phyloP scores from a whole-genome alignment of 2,329 filamentous ascomycete genomes.

The Fusarium newnesense region DNA sequence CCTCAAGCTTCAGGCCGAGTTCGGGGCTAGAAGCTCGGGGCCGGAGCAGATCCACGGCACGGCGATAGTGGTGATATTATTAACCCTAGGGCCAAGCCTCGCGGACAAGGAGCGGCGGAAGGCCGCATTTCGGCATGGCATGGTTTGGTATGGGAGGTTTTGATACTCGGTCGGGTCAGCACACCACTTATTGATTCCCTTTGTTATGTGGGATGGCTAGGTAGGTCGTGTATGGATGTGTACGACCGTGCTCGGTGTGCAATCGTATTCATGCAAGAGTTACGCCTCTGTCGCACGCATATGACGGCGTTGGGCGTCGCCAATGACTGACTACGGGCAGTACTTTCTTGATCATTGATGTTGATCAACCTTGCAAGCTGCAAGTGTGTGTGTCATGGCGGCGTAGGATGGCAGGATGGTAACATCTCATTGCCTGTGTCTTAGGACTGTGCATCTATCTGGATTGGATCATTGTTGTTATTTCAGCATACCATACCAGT shows the following conservation, averaged over 20 bases:
- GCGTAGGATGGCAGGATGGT: neutral
- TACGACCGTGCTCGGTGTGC: conserved; percentile 22
- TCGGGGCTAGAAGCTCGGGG: conserved; percentile 40
- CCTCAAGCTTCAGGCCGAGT: conserved; percentile 41
- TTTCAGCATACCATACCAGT: neutral
- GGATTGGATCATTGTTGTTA: conserved; percentile 1
- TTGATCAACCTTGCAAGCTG: conserved; percentile 2
- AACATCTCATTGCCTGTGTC: conserved; percentile 15
- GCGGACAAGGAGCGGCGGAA: conserved; percentile 23
- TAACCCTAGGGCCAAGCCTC: conserved; percentile 17
- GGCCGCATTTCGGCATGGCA: conserved; percentile 20
- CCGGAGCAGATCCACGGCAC: conserved; percentile 31
- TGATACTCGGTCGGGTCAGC: conserved; percentile 14
- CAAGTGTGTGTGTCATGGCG: neutral
- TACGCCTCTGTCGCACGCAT: conserved; percentile 23
- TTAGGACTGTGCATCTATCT: conserved; percentile 14
- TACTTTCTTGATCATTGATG: conserved; percentile 4
- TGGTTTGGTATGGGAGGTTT: neutral
- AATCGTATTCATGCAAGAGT: conserved; percentile 17
- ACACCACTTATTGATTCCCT: conserved; percentile 6
- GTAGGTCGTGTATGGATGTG: conserved; percentile 5
- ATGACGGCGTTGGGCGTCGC: conserved; percentile 12
- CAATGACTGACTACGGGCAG: neutral
- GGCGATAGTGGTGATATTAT: conserved; percentile 20
- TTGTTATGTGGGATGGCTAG: conserved; percentile 9